phyloP scores from a whole-genome alignment of 1,284 basidiomycete species.

The Phaffia rhodozyma region DNA sequence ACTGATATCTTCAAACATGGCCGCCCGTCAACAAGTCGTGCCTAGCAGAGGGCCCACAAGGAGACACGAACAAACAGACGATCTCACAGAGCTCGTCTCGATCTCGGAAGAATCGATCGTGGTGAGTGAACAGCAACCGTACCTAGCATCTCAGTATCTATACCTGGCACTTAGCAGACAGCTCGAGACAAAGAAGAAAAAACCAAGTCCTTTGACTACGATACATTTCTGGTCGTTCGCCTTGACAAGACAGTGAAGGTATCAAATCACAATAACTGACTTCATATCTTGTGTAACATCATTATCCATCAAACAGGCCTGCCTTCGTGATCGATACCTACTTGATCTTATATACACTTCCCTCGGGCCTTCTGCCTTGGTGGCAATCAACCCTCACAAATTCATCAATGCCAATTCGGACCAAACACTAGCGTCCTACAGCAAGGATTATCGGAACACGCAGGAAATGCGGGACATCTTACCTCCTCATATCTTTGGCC shows the following conservation, averaged over 20 bases:
- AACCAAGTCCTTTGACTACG: no score
- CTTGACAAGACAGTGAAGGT: not conserved
- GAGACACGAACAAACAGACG: conserved; percentile 15
- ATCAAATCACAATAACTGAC: not conserved
- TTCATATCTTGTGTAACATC: not conserved
- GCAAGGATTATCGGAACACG: conserved; percentile 54
- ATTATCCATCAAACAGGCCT: conserved; percentile 35
- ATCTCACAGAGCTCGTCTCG: conserved; percentile 23
- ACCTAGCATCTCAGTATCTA: not conserved
- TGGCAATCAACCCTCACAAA: conserved; percentile 81
- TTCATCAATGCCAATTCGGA: conserved; percentile 69
- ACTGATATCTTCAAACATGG: no score
- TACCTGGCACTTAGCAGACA: not conserved
- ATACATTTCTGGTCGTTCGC: no score
- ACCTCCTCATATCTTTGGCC: conserved; percentile 75
- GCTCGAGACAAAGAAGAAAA: not conserved
- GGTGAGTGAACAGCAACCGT: not conserved
- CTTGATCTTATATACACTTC: conserved; percentile 67
- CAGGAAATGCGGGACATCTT: conserved; percentile 38
- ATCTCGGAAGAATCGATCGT: conserved; percentile 58
- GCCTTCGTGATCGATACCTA: conserved; percentile 75
- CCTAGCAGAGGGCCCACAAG: no score
- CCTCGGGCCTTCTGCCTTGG: conserved; percentile 55
- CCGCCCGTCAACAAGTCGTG: no score
- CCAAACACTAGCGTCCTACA: conserved; percentile 67